Evolutionary conservation across 1,284 basidiomycete species (phyloP).

Genomic region (Anthracocystis panici-leucophaei): DNA sequence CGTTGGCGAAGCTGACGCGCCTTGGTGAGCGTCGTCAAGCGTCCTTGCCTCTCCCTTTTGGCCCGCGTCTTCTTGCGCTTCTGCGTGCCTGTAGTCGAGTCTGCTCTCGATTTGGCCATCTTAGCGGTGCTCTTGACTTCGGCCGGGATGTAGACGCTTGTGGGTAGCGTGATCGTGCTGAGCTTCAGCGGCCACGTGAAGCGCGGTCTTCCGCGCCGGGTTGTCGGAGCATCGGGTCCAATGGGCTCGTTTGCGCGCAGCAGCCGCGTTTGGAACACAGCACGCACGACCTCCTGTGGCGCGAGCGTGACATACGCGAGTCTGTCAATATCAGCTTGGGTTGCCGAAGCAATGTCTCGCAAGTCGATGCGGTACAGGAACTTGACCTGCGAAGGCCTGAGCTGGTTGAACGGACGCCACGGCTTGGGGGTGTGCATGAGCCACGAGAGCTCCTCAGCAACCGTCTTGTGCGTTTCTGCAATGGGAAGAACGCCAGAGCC

Average conservation of each 20-base stretch:
- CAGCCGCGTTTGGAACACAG: conserved; percentile 14
- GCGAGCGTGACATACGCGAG: conserved; percentile 30
- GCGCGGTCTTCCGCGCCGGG: conserved; percentile 8
- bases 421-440: conserved; percentile 9
- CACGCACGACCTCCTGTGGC: conserved; percentile 26
- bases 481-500: neutral
- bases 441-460: conserved; percentile 25
- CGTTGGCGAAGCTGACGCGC: conserved; percentile 40
- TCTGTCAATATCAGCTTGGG: conserved; percentile 27
- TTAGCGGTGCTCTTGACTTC: neutral
- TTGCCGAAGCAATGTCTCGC: conserved; percentile 16
- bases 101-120: neutral
- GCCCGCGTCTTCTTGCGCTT: conserved; percentile 12
- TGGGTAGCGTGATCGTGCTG: conserved; percentile 23
- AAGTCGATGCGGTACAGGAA: conserved; percentile 33
- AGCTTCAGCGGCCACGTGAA: conserved; percentile 43
- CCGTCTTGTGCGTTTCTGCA: conserved; percentile 12
- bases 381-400: conserved; percentile 38
- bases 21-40: conserved; percentile 37
- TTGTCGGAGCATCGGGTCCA: neutral
- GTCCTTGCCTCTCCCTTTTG: conserved; percentile 34
- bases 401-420: conserved; percentile 33
- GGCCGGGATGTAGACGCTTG: conserved; percentile 15
- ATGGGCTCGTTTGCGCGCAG: conserved; percentile 7
- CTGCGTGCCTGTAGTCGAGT: neutral